Evolutionary conservation across 2,329 filamentous ascomycete species (phyloP).

Genomic region (Helicocarpus griseus): DNA sequence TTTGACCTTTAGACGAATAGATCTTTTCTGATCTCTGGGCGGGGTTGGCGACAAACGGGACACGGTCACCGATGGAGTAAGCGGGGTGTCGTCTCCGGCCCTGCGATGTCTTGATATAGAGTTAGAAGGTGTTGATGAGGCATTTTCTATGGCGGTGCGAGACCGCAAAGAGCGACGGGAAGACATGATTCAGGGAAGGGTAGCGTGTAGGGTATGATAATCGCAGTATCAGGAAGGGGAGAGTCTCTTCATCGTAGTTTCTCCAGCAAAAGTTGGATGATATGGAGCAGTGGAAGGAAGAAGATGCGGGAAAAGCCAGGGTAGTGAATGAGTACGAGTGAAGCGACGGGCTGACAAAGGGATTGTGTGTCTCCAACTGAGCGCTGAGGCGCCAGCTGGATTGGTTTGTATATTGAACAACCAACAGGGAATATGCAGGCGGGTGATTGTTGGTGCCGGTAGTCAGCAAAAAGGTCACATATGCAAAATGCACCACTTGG

Average conservation of each 20-base stretch:
- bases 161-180: slow-evolving; percentile 31
- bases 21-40: slow-evolving; percentile 28
- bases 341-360: background rate
- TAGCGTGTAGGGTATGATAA: background rate
- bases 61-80: slow-evolving; percentile 27
- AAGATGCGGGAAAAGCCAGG: background rate
- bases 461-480: slow-evolving; percentile 2
- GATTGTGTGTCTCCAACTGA: background rate
- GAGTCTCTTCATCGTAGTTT: background rate
- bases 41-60: slow-evolving; percentile 26
- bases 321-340: background rate
- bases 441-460: background rate
- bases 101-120: slow-evolving; percentile 28
- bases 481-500: background rate
- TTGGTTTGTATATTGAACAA: slow-evolving; percentile 8
- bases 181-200: slow-evolving; percentile 23
- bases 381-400: background rate
- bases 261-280: background rate
- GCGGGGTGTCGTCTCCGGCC: slow-evolving; percentile 21
- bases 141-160: slow-evolving; percentile 21
- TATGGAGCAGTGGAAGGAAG: background rate
- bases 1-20: slow-evolving; percentile 40
- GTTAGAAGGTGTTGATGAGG: slow-evolving; percentile 20
- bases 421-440: slow-evolving; percentile 1
- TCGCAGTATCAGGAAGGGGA: slow-evolving; percentile 8